phyloP scores from a whole-genome alignment of 768 basidiomycete species.

The Amanita brunnescens region DNA sequence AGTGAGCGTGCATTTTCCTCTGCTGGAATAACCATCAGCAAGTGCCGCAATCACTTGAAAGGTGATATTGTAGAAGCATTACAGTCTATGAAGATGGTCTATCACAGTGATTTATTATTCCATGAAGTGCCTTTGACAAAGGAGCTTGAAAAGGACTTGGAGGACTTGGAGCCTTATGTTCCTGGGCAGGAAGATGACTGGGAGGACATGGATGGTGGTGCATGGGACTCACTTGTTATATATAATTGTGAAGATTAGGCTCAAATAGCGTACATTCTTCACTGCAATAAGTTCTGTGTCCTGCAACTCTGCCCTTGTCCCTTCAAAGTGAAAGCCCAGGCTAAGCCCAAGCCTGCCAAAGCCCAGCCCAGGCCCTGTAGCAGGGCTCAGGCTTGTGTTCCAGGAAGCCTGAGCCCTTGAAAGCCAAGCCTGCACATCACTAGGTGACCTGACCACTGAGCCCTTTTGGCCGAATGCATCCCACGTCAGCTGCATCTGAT shows the following conservation, averaged over 20 bases:
- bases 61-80: slow-evolving; percentile 25
- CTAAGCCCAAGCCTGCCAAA: background rate
- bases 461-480: no score
- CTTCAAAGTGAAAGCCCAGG: background rate
- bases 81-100: slow-evolving; percentile 11
- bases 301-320: background rate
- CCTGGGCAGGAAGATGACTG: background rate
- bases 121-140: slow-evolving; percentile 9
- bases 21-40: slow-evolving; percentile 30
- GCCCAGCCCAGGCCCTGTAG: background rate
- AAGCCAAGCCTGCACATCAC: slow-evolving; percentile 5
- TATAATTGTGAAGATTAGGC: background rate
- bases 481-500: no score
- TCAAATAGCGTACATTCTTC: background rate
- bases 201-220: background rate
- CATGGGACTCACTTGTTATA: background rate
- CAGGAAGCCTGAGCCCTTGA: background rate
- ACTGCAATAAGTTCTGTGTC: background rate
- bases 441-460: no score
- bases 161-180: background rate
- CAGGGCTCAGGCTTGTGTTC: background rate
- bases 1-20: slow-evolving; percentile 31
- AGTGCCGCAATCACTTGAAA: slow-evolving; percentile 23
- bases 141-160: background rate
- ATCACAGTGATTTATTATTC: slow-evolving; percentile 17